These are phyloP conservation scores for Datisca glomerata DNA, from an alignment of 306 rosid genomes.

Conservation along the genomic window DNA sequence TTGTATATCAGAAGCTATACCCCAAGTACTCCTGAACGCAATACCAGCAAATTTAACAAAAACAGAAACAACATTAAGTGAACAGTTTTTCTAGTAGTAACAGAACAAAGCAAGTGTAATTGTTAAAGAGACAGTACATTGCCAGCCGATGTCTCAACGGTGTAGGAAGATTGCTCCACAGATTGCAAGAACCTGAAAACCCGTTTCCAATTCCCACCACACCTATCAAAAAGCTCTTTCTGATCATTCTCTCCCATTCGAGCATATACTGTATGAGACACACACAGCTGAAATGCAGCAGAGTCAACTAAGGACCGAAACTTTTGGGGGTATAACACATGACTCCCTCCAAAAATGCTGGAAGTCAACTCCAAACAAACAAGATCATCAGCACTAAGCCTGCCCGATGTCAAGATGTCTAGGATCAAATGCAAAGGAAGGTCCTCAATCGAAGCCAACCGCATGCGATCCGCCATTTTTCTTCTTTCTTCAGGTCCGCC, in stretches of 20 bases:
- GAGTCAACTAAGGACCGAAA: constrained; percentile 69
- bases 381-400: constrained; percentile 65
- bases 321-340: constrained; percentile 35
- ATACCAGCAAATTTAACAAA: too few species aligned
- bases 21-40: too few species aligned
- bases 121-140: constrained; percentile 58
- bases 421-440: constrained; percentile 70
- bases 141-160: constrained; percentile 81
- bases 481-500: neutral
- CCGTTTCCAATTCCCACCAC: constrained; percentile 74
- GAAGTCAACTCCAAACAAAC: constrained; percentile 72
- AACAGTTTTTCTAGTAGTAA: too few species aligned
- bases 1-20: too few species aligned
- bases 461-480: constrained; percentile 24
- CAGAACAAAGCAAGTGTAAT: constrained; percentile 7
- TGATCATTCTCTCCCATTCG: constrained; percentile 38
- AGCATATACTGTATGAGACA: constrained; percentile 36
- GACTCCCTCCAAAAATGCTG: constrained; percentile 37
- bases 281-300: constrained; percentile 62
- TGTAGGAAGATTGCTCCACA: constrained; percentile 61
- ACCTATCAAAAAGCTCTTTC: constrained; percentile 55
- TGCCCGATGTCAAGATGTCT: constrained; percentile 58
- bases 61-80: too few species aligned
- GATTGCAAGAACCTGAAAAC: constrained; percentile 81
- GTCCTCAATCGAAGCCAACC: constrained; percentile 27